These are phyloP conservation scores for Lichtheimia hyalospora DNA, from an alignment of 371 early-diverging fungal genomes.

Conservation along the genomic window DNA sequence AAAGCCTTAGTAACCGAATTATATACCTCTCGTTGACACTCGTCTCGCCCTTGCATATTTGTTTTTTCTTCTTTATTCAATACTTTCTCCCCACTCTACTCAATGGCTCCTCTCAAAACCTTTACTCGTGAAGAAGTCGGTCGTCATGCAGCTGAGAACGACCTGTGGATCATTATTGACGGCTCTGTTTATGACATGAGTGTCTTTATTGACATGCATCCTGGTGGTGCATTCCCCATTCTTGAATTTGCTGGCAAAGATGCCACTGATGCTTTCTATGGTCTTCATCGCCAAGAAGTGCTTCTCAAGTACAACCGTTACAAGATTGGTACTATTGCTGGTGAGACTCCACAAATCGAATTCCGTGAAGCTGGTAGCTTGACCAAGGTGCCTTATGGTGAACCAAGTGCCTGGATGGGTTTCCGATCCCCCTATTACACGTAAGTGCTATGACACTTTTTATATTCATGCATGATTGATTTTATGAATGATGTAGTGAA, in stretches of 20 bases:
- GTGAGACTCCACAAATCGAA: constrained; percentile 32
- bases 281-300: constrained; percentile 71
- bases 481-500: constrained; percentile 22
- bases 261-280: constrained; percentile 50
- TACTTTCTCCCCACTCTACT: not conserved
- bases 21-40: no score
- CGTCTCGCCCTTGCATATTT: no score
- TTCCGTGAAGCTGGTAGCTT: constrained; percentile 34
- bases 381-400: constrained; percentile 64
- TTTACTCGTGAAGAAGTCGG: constrained; percentile 71
- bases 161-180: constrained; percentile 85
- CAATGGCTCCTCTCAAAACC: constrained; percentile 18
- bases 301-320: constrained; percentile 49
- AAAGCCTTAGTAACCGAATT: no score
- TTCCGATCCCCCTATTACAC: constrained; percentile 63
- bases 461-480: constrained; percentile 1
- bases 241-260: constrained; percentile 47
- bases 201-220: constrained; percentile 83
- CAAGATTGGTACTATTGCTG: constrained; percentile 53
- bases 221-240: constrained; percentile 81
- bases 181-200: constrained; percentile 89
- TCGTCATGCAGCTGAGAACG: constrained; percentile 68
- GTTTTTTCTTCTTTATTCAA: not conserved
- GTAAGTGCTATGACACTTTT: constrained; percentile 29
- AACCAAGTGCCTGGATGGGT: constrained; percentile 46